phyloP scores from a whole-genome alignment of 768 basidiomycete species.

The Mycena vulgaris region DNA sequence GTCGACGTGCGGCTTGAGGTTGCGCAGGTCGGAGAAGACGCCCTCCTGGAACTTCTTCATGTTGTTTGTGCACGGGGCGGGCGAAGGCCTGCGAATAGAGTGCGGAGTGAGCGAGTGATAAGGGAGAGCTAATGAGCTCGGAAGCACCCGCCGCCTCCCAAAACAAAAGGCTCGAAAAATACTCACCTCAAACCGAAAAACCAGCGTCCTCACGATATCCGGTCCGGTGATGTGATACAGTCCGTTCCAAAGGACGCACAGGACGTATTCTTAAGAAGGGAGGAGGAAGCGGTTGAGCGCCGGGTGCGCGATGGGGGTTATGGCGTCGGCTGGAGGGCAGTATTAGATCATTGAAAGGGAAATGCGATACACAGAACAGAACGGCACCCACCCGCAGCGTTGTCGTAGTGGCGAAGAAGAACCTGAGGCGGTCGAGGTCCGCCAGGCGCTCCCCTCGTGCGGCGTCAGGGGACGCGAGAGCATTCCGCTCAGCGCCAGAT shows the following conservation, averaged over 20 bases:
- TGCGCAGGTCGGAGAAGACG: conserved; percentile 93
- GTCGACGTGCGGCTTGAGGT: conserved; percentile 94
- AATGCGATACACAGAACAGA: no score
- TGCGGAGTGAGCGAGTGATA: neutral
- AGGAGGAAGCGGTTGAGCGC: conserved; percentile 90
- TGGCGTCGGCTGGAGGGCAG: no score
- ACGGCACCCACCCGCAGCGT: no score
- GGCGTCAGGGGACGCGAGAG: conserved; percentile 73
- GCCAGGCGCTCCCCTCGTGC: conserved; percentile 77
- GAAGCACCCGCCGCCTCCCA: no score
- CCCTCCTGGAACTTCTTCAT: conserved; percentile 99
- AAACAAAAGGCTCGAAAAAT: neutral
- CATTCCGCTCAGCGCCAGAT: conserved; percentile 48
- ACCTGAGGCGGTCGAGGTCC: conserved; percentile 88
- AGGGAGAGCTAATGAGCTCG: neutral
- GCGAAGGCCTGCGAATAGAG: conserved; percentile 74
- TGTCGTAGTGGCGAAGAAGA: conserved; percentile 85
- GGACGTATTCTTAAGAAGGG: conserved; percentile 89
- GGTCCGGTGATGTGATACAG: conserved; percentile 96
- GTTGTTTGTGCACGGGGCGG: conserved; percentile 88
- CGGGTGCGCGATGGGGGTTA: conserved; percentile 62
- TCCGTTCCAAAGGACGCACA: conserved; percentile 93
- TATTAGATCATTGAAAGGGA: no score
- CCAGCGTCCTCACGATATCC: conserved; percentile 94
- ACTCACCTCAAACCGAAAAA: conserved; percentile 95